Percentiles rank a stretch among this genome's conserved stretches.
Evolutionary conservation across 129 eudicot species (phyloP).

Genomic region (Kitagawia praeruptora): DNA sequence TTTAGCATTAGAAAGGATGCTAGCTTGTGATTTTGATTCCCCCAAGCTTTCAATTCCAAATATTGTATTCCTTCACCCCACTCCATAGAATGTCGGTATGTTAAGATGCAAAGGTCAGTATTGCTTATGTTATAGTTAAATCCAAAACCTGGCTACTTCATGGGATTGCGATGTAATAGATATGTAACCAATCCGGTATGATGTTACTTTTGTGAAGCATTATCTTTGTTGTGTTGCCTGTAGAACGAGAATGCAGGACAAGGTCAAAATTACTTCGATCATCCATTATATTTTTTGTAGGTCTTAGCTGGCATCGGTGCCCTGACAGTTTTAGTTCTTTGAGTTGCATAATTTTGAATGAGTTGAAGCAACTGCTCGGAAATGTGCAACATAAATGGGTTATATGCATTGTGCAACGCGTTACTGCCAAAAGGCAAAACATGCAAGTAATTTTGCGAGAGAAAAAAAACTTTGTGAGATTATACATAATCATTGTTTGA

Average conservation of each 20-base stretch:
- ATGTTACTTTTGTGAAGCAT: background rate
- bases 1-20: too few species aligned
- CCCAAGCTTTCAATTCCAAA: too few species aligned
- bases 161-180: too few species aligned
- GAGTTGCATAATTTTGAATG: slow-evolving; percentile 9
- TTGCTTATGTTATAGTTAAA: too few species aligned
- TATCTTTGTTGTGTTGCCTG: too few species aligned
- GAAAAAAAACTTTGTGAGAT: background rate
- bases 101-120: too few species aligned
- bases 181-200: background rate
- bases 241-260: too few species aligned
- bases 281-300: slow-evolving; percentile 27
- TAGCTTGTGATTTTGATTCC: too few species aligned
- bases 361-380: background rate
- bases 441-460: background rate
- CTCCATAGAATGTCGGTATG: too few species aligned
- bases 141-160: too few species aligned
- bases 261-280: background rate
- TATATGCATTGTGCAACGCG: background rate
- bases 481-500: background rate
- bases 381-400: background rate
- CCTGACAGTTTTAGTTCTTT: slow-evolving; percentile 37
- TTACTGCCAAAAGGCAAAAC: background rate
- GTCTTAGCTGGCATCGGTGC: slow-evolving; percentile 52
- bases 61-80: too few species aligned